phyloP scores from a whole-genome alignment of 2,329 filamentous ascomycete species.

The Trichoderma afroharzianum region DNA sequence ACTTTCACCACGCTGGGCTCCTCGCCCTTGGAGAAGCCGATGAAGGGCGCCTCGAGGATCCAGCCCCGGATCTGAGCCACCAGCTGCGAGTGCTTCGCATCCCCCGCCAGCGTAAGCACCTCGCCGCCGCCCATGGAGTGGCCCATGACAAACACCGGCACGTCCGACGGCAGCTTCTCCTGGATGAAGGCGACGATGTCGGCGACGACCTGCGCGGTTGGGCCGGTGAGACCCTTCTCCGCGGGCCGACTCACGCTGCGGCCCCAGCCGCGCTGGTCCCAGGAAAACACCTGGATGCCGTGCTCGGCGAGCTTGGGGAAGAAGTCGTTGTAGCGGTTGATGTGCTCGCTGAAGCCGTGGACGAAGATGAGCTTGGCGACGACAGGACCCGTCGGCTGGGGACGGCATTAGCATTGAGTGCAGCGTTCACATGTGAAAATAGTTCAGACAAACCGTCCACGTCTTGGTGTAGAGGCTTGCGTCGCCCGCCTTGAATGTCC shows the following conservation, averaged over 20 bases:
- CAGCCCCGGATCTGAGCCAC: slow-evolving; percentile 65
- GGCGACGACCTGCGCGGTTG: slow-evolving; percentile 66
- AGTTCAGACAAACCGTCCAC: slow-evolving; percentile 51
- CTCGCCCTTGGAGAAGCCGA: slow-evolving; percentile 64
- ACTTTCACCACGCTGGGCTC: slow-evolving; percentile 64
- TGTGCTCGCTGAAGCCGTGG: slow-evolving; percentile 87
- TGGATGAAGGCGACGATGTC: slow-evolving; percentile 77
- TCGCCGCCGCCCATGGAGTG: slow-evolving; percentile 90
- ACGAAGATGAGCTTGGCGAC: slow-evolving; percentile 76
- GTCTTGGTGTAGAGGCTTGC: slow-evolving; percentile 53
- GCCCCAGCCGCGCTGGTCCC: slow-evolving; percentile 91
- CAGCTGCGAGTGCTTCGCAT: slow-evolving; percentile 50
- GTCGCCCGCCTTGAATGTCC: slow-evolving; percentile 45
- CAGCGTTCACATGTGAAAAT: neutral
- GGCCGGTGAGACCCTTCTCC: slow-evolving; percentile 69
- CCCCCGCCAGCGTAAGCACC: slow-evolving; percentile 58
- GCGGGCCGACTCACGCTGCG: slow-evolving; percentile 59
- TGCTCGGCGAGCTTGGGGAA: slow-evolving; percentile 66
- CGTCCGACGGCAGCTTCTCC: slow-evolving; percentile 48
- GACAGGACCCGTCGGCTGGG: slow-evolving; percentile 51
- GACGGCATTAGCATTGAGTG: neutral
- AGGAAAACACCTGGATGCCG: slow-evolving; percentile 71
- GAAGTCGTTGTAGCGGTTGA: slow-evolving; percentile 71
- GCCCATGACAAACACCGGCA: slow-evolving; percentile 79
- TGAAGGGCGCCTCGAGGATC: slow-evolving; percentile 73